Conservation (phyloP, 2,329 filamentous ascomycete genomes). For the Claviceps fusiformis region DNA sequence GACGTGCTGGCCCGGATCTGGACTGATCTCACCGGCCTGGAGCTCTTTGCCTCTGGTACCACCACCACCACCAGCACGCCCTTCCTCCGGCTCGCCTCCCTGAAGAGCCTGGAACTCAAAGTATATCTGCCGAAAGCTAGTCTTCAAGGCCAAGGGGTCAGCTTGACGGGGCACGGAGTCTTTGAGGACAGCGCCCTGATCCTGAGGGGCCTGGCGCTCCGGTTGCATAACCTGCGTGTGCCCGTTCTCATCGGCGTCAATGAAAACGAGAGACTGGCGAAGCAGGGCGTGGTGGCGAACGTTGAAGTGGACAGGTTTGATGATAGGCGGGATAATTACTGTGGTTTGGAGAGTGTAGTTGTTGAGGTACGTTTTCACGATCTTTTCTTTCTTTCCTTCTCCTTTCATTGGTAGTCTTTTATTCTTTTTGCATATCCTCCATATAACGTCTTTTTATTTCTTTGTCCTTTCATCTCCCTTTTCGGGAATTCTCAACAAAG, state of each 20-base stretch:
- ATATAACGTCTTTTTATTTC: not conserved
- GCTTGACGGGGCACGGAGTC: conserved; percentile 32
- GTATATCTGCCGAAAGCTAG: conserved; percentile 54
- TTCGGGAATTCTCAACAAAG: not conserved
- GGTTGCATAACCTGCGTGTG: conserved; percentile 44
- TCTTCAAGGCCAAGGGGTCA: conserved; percentile 47
- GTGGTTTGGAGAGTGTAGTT: conserved; percentile 43
- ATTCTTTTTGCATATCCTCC: too few species aligned
- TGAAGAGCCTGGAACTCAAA: conserved; percentile 37
- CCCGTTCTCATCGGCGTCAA: conserved; percentile 63
- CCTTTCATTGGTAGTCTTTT: not conserved
- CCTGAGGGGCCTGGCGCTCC: conserved; percentile 23
- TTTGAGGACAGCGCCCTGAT: conserved; percentile 17
- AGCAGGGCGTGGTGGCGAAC: conserved; percentile 52
- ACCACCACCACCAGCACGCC: conserved; percentile 3
- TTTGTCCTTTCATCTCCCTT: not conserved
- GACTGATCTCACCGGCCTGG: conserved; percentile 16
- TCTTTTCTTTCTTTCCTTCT: not conserved
- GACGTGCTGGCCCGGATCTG: conserved; percentile 20
- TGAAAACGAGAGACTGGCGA: conserved; percentile 50
- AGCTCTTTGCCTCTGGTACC: conserved; percentile 5
- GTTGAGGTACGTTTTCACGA: conserved; percentile 40
- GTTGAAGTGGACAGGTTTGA: conserved; percentile 45
- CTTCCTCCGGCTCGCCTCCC: conserved; percentile 18
- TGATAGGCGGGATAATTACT: conserved; percentile 34